These are phyloP conservation scores for Thymus quinquecostatus DNA, from an alignment of 257 asterid genomes.

Conservation along the genomic window DNA sequence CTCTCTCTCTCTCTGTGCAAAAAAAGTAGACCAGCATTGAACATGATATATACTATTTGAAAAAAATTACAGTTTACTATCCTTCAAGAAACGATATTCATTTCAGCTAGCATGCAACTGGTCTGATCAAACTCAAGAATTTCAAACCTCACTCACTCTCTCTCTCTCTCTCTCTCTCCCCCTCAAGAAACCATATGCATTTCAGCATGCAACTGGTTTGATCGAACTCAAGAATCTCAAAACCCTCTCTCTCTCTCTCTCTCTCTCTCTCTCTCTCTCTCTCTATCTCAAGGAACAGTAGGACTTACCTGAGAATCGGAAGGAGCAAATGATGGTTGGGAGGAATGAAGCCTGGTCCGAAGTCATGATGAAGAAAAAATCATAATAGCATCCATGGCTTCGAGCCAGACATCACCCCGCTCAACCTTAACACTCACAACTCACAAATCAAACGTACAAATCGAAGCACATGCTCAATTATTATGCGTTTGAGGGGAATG, in stretches of 20 bases:
- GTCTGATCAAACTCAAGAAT: neutral
- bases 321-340: constrained; percentile 49
- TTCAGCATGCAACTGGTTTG: no score
- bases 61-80: neutral
- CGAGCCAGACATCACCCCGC: constrained; percentile 70
- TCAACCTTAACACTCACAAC: constrained; percentile 47
- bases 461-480: neutral
- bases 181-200: no score
- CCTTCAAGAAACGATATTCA: neutral
- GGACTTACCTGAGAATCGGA: neutral
- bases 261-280: no score
- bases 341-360: constrained; percentile 86
- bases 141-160: neutral
- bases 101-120: constrained; percentile 5
- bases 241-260: constrained; percentile 2
- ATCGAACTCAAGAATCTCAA: neutral
- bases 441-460: neutral
- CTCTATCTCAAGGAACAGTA: neutral
- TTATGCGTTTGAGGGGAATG: constrained; percentile 71
- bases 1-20: neutral
- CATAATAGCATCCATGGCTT: constrained; percentile 44
- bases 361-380: constrained; percentile 35
- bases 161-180: neutral
- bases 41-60: neutral
- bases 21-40: neutral